A percentile compares a stretch with the other conserved stretches of the same genome.
phyloP scores from a whole-genome alignment of 805 yeast species.

The Teunomyces barrocoloradensis region DNA sequence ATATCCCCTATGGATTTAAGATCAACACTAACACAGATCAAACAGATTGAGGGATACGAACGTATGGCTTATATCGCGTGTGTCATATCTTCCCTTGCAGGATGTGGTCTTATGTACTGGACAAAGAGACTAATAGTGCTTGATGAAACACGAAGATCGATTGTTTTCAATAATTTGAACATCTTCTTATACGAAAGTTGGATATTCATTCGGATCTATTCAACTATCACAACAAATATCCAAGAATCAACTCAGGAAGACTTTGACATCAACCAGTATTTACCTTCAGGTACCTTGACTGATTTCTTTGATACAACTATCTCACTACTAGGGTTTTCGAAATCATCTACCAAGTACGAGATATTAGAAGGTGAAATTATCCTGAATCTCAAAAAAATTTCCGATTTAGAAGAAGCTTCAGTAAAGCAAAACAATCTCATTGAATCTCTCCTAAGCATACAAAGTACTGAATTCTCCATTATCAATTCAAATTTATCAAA shows the following conservation, averaged over 20 bases:
- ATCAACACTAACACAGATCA: conserved; percentile 7
- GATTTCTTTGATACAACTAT: not conserved
- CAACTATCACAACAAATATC: conserved; percentile 11
- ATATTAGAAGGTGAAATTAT: not conserved
- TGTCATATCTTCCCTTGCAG: conserved; percentile 23
- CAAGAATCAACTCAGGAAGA: not conserved
- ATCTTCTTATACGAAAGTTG: conserved; percentile 33
- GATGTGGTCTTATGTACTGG: conserved; percentile 26
- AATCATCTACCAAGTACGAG: not conserved
- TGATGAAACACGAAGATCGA: conserved; percentile 21
- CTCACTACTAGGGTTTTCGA: not conserved
- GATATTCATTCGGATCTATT: conserved; percentile 26
- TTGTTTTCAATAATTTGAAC: conserved; percentile 37
- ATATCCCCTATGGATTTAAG: not conserved
- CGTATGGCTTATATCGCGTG: conserved; percentile 22
- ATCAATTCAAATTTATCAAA: conserved; percentile 8
- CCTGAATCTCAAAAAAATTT: conserved; percentile 7
- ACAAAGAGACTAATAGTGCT: conserved; percentile 24
- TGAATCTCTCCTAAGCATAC: conserved; percentile 9
- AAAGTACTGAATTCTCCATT: conserved; percentile 9
- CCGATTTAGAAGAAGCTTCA: conserved; percentile 9
- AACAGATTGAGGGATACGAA: conserved; percentile 15
- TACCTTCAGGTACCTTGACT: not conserved
- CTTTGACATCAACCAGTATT: not conserved
- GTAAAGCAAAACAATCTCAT: conserved; percentile 9